A percentile compares a stretch with the other conserved stretches of the same genome.
Evolutionary conservation across 306 rosid genomes (phyloP).

Genomic region (Luffa acutangula): DNA sequence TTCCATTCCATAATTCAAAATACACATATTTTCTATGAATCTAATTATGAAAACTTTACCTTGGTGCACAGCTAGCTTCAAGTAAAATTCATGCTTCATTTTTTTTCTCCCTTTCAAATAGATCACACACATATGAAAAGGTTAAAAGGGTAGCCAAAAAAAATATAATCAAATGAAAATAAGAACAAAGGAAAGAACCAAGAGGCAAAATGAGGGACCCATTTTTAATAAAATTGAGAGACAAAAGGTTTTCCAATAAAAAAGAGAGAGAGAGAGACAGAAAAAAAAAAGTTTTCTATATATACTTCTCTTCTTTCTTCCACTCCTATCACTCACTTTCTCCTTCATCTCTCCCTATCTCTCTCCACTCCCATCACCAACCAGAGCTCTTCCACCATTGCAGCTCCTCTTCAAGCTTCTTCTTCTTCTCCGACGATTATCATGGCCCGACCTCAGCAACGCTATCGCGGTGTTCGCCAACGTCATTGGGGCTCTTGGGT

Average conservation of each 20-base stretch:
- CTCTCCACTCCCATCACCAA: neutral
- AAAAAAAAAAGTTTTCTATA: neutral
- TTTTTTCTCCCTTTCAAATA: neutral
- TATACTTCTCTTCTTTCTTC: neutral
- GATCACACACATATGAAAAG: neutral
- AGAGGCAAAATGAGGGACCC: conserved; percentile 7
- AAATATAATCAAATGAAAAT: neutral
- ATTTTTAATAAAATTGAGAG: neutral
- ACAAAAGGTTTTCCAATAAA: neutral
- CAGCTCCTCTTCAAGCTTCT: neutral
- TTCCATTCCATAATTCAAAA: neutral
- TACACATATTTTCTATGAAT: neutral
- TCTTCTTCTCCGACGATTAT: neutral
- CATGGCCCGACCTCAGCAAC: conserved; percentile 93
- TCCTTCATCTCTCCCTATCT: neutral
- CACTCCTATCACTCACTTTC: neutral
- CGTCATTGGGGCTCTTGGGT: conserved; percentile 99
- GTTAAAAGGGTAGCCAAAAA: neutral
- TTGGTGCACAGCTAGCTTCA: neutral
- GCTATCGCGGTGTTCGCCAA: conserved; percentile 94
- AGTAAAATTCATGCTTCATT: neutral
- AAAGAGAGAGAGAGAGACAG: neutral
- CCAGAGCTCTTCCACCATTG: neutral
- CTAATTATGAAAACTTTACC: neutral
- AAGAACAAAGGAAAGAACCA: neutral